Percentiles rank a stretch among this genome's conserved stretches.
These are phyloP conservation scores for Penstemon davidsonii DNA, from an alignment of 257 asterid species.

Conservation along the genomic window DNA sequence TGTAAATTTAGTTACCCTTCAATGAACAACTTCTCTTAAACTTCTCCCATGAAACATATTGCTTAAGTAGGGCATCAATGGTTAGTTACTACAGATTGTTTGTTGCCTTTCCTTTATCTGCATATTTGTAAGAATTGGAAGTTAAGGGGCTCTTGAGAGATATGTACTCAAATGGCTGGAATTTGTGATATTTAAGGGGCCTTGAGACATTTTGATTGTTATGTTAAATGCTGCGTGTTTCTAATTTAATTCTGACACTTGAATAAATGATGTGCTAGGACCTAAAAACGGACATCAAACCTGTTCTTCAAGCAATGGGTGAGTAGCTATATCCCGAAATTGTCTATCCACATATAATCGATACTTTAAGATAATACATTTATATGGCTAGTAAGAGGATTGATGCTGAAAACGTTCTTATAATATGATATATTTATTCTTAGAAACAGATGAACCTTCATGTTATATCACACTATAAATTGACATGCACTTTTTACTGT, in stretches of 20 bases:
- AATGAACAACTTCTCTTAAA: background rate
- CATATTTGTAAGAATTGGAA: slow-evolving; percentile 9
- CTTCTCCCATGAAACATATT: background rate
- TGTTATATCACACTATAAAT: slow-evolving; percentile 6
- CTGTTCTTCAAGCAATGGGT: slow-evolving; percentile 78
- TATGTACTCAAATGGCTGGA: slow-evolving; percentile 17
- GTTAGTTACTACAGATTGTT: background rate
- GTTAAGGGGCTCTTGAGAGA: background rate
- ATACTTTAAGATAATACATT: slow-evolving; percentile 5
- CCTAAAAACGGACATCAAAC: slow-evolving; percentile 51
- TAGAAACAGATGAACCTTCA: slow-evolving; percentile 9
- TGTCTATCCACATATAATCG: slow-evolving; percentile 16
- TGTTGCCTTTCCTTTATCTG: background rate
- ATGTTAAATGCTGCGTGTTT: slow-evolving; percentile 8
- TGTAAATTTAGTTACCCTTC: background rate
- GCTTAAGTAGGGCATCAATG: slow-evolving; percentile 1
- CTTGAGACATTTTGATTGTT: slow-evolving; percentile 16
- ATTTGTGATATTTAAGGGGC: slow-evolving; percentile 13
- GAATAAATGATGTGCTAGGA: slow-evolving; percentile 61
- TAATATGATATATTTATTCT: background rate
- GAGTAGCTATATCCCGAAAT: slow-evolving; percentile 35
- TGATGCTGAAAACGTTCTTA: too few species aligned
- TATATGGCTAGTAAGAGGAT: background rate
- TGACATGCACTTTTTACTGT: slow-evolving; percentile 20
- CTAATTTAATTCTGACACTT: slow-evolving; percentile 34